These are phyloP conservation scores for Picochlorum sp. DNA, from an alignment of 139 green algal genomes.

Conservation along the genomic window DNA sequence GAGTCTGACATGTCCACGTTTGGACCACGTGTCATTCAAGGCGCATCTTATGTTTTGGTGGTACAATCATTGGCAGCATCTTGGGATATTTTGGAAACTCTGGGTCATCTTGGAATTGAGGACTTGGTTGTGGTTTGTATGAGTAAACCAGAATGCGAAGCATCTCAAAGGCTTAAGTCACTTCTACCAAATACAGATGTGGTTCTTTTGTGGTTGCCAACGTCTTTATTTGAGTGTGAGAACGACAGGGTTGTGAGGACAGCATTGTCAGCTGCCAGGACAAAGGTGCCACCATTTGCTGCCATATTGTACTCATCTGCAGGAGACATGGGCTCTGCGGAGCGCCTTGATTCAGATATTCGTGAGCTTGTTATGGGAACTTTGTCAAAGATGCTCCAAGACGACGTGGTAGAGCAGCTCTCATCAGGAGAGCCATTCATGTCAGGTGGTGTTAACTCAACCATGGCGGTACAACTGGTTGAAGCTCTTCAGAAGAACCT, in stretches of 20 bases:
- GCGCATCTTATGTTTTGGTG: no score
- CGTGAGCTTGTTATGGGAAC: no score
- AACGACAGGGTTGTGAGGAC: constrained; percentile 5
- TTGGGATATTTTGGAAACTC: no score
- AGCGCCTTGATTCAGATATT: no score
- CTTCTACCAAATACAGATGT: neutral
- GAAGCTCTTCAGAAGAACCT: constrained; percentile 15
- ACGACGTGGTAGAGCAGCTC: neutral
- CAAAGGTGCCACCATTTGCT: no score
- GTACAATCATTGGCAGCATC: no score
- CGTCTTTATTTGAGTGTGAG: constrained; percentile 1
- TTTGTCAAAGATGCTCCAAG: neutral
- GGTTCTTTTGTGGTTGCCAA: constrained; percentile 12
- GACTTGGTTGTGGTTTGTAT: neutral
- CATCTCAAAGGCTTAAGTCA: neutral
- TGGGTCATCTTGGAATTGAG: neutral
- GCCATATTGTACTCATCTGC: constrained; percentile 15
- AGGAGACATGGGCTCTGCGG: no score
- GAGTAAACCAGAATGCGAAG: neutral
- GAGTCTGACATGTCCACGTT: no score
- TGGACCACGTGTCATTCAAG: no score
- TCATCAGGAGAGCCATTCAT: constrained; percentile 34
- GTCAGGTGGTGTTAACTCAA: constrained; percentile 50
- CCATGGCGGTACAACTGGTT: constrained; percentile 25
- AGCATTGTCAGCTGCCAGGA: constrained; percentile 17